These are phyloP conservation scores for Physaria fendleri DNA, from an alignment of 345 rosid genomes.

Conservation along the genomic window DNA sequence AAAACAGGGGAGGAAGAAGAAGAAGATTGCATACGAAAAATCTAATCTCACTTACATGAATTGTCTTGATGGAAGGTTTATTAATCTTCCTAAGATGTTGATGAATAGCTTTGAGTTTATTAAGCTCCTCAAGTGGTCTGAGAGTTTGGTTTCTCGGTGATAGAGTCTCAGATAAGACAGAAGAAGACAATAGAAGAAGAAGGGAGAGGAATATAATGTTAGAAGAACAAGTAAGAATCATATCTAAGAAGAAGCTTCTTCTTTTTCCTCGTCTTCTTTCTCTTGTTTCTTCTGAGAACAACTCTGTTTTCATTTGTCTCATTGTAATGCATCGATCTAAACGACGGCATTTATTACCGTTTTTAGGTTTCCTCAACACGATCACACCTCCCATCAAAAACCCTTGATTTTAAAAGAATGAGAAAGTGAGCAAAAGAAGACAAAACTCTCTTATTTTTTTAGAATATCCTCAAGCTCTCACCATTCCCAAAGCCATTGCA, in stretches of 20 bases:
- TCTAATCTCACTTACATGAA: constrained; percentile 47
- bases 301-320: constrained; percentile 28
- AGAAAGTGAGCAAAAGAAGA: constrained; percentile 16
- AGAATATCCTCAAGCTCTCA: constrained; percentile 22
- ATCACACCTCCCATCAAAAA: constrained; percentile 37
- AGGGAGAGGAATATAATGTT: constrained; percentile 27
- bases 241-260: constrained; percentile 37
- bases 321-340: constrained; percentile 37
- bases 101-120: constrained; percentile 45
- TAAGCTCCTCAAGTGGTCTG: constrained; percentile 53
- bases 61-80: constrained; percentile 78
- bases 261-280: constrained; percentile 32
- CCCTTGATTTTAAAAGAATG: constrained; percentile 15
- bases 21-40: not conserved
- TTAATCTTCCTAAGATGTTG: constrained; percentile 71
- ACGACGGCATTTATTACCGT: constrained; percentile 45
- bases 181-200: constrained; percentile 32
- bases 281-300: constrained; percentile 24
- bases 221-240: constrained; percentile 37
- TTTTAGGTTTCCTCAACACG: constrained; percentile 37
- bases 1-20: not conserved
- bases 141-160: constrained; percentile 52
- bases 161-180: constrained; percentile 33
- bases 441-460: constrained; percentile 10
- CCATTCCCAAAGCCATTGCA: constrained; percentile 22